Conservation (phyloP, 1,139 yeast species). For the Pneumocystis canis region DNA sequence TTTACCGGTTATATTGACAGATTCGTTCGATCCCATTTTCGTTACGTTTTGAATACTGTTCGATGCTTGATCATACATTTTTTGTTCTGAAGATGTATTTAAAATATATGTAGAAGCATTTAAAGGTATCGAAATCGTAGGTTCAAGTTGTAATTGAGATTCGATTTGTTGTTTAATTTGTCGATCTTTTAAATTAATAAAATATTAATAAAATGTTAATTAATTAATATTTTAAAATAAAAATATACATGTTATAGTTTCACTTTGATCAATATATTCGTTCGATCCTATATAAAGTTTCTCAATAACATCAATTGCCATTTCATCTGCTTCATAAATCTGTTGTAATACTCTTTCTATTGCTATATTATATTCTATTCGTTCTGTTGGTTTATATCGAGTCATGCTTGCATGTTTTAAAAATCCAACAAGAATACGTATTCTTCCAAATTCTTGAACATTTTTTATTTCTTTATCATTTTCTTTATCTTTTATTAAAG, state of each 20-base stretch:
- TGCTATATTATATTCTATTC: slow-evolving; percentile 19
- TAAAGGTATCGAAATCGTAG: too few species aligned
- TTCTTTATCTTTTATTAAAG: too few species aligned
- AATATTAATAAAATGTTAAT: too few species aligned
- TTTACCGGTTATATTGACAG: not conserved
- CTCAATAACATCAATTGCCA: slow-evolving; percentile 13
- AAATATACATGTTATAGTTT: not conserved
- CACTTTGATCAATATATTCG: not conserved
- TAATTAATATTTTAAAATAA: too few species aligned
- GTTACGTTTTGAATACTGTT: not conserved
- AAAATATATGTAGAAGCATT: not conserved
- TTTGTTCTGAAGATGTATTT: not conserved
- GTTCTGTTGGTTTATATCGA: slow-evolving; percentile 19
- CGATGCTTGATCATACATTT: not conserved
- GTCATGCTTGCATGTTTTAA: slow-evolving; percentile 26
- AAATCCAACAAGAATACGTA: slow-evolving; percentile 21
- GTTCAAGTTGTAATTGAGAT: too few species aligned
- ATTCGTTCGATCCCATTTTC: not conserved
- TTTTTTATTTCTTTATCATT: slow-evolving; percentile 14
- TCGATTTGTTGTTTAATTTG: too few species aligned
- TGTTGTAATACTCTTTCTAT: slow-evolving; percentile 22
- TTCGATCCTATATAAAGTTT: not conserved
- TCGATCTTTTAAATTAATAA: too few species aligned
- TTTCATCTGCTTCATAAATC: slow-evolving; percentile 25
- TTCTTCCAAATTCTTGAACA: slow-evolving; percentile 11